These are phyloP conservation scores for Coemansia sp. DNA, from an alignment of 192 early-diverging fungal genomes.

Conservation along the genomic window DNA sequence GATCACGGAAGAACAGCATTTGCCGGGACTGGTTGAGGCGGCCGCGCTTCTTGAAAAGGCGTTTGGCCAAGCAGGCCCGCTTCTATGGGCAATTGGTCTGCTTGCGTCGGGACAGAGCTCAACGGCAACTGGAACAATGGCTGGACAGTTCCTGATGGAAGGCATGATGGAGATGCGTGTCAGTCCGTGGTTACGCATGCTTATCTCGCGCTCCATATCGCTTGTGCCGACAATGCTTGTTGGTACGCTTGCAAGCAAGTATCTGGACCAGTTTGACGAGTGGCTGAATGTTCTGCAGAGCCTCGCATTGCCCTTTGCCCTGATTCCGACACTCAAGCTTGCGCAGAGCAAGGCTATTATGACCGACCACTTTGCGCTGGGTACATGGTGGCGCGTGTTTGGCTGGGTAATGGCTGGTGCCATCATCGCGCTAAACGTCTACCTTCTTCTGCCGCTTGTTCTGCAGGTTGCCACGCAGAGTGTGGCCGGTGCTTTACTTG, in stretches of 20 bases:
- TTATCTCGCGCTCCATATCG: slow-evolving; percentile 62
- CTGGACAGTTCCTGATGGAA: slow-evolving; percentile 87
- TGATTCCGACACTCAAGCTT: slow-evolving; percentile 65
- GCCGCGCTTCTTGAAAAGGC: slow-evolving; percentile 58
- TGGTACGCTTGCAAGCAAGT: slow-evolving; percentile 57
- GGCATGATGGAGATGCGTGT: slow-evolving; percentile 70
- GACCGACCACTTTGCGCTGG: slow-evolving; percentile 45
- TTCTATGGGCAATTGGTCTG: slow-evolving; percentile 82
- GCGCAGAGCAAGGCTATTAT: slow-evolving; percentile 58
- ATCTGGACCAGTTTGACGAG: slow-evolving; percentile 68
- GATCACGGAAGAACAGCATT: slow-evolving; percentile 18
- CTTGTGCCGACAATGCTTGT: slow-evolving; percentile 69
- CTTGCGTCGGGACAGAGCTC: slow-evolving; percentile 81
- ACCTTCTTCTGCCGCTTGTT: slow-evolving; percentile 50
- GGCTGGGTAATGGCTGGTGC: slow-evolving; percentile 57
- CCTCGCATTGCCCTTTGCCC: slow-evolving; percentile 63
- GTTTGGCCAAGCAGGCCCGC: slow-evolving; percentile 62
- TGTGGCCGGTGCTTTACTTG: slow-evolving; percentile 10
- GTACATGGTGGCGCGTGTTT: slow-evolving; percentile 26
- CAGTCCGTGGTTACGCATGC: slow-evolving; percentile 64
- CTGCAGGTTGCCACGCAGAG: slow-evolving; percentile 24
- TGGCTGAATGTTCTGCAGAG: slow-evolving; percentile 71
- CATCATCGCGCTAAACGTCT: slow-evolving; percentile 61
- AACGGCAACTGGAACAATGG: slow-evolving; percentile 88
- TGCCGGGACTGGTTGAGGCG: slow-evolving; percentile 67